A percentile compares a stretch with the other conserved stretches of the same genome.
These are phyloP conservation scores for Magnusiomyces starmeri DNA, from an alignment of 1,139 yeast species.

Conservation along the genomic window DNA sequence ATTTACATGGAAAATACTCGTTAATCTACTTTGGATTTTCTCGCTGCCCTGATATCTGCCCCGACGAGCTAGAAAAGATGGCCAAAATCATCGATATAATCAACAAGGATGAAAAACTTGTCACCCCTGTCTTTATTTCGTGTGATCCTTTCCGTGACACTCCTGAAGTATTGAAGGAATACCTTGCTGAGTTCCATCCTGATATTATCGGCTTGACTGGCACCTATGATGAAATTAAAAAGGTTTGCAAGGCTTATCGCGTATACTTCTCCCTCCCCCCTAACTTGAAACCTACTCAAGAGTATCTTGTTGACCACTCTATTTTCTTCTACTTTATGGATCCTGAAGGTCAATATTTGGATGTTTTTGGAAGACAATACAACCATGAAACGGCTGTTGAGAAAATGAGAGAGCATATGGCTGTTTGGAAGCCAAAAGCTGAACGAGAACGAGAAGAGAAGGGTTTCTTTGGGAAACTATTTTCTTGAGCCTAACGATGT, in stretches of 20 bases:
- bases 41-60: constrained; percentile 97
- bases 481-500: constrained; percentile 7
- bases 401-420: constrained; percentile 68
- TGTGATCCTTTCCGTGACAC: constrained; percentile 95
- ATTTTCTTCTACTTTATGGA: constrained; percentile 95
- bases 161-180: constrained; percentile 72
- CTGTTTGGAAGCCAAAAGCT: constrained; percentile 64
- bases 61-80: constrained; percentile 90
- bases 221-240: constrained; percentile 72
- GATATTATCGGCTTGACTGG: constrained; percentile 88
- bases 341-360: constrained; percentile 90
- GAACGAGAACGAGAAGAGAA: constrained; percentile 29
- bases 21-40: constrained; percentile 90
- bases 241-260: constrained; percentile 77
- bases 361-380: constrained; percentile 88
- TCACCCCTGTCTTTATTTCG: constrained; percentile 70
- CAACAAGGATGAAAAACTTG: constrained; percentile 45
- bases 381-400: constrained; percentile 61
- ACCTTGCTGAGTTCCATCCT: constrained; percentile 81
- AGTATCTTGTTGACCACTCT: constrained; percentile 92
- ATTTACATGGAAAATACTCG: constrained; percentile 70
- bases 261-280: constrained; percentile 96
- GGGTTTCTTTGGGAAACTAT: constrained; percentile 1
- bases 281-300: constrained; percentile 88
- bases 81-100: constrained; percentile 62